Conservation (phyloP, 768 basidiomycete species). For the Mrakia gelida region DNA sequence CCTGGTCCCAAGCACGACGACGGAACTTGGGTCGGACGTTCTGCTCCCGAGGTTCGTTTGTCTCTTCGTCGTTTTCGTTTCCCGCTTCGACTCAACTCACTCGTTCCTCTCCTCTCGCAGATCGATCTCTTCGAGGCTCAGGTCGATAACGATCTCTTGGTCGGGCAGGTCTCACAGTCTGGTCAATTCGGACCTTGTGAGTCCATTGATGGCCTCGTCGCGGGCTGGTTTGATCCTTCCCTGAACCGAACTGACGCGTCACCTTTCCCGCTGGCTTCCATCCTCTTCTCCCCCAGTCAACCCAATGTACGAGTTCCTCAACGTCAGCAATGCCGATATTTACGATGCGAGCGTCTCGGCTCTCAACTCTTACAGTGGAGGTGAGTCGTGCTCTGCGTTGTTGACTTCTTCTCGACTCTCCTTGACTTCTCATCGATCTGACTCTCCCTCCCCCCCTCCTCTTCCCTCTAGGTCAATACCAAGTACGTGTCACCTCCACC, state of each 20-base stretch:
- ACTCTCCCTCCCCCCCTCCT: too few relatives aligned
- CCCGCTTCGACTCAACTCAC: background rate
- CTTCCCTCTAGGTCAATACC: too few relatives aligned
- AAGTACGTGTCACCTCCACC: too few relatives aligned
- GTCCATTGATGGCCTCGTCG: too few relatives aligned
- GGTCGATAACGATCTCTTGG: slow-evolving; percentile 12
- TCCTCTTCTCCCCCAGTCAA: background rate
- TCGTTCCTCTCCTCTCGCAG: background rate
- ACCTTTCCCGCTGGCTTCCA: background rate
- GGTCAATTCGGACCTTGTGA: slow-evolving; percentile 14
- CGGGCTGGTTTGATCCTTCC: too few relatives aligned
- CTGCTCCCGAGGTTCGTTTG: slow-evolving; percentile 21
- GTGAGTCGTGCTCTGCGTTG: background rate
- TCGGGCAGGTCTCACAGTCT: slow-evolving; percentile 19
- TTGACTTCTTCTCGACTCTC: too few relatives aligned
- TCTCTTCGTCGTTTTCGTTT: background rate
- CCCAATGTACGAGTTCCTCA: background rate
- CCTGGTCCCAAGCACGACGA: slow-evolving; percentile 77
- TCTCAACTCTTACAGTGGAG: slow-evolving; percentile 20
- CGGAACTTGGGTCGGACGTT: slow-evolving; percentile 56
- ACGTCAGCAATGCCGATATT: background rate
- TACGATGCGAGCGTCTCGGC: background rate
- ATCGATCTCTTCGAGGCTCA: slow-evolving; percentile 73
- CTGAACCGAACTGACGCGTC: background rate
- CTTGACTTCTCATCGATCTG: too few relatives aligned